Base-by-base conservation (phyloP, 2,329 filamentous ascomycete genomes). In the Lojkania enalia region DNA sequence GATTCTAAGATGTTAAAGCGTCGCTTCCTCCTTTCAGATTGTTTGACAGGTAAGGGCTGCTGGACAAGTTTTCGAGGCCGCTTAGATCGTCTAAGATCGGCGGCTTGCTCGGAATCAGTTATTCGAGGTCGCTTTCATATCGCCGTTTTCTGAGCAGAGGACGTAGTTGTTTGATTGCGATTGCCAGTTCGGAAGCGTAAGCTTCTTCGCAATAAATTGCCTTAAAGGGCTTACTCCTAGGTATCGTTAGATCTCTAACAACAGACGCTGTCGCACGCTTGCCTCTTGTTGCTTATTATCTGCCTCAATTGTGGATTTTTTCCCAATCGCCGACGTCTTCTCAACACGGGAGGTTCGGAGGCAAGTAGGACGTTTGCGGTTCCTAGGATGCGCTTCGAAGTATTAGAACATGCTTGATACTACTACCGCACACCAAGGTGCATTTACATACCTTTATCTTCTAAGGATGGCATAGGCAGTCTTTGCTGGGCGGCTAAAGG, bases 401-500 rank as follows among this genome's bases (percentile, higher is more conserved):
- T 42, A 33, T 42, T 42, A 42, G 39, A 32, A 42, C 29, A 42
- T 42, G 29, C 39, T 42, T 23, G 16, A 33, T 33, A 27, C 25
- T 27, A 42, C 29, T n/a, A 33, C 19, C 29, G 16, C 16, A 33
- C 32, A 38, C 15, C 32, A 31, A 38, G 20, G 41, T 38, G 32
- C 32, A 44, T 44, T 27, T 38, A 44, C 32, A 44, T 44, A 38
- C 41, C 31, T 38, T 38, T 44, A 36, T 44, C 32, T 15, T 44
- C 31, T 38, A 18, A 44, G 41, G 31, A 38, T 38, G 20, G 41
- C 32, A 44, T 44, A 38, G 32, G 41, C 32, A 44, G 21, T 38
- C 31, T 37, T 30, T 44, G 3, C 39, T 50, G 33, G 44, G 39
- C 39, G 38, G 39, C 44, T 50, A 48, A 39, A 50, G 39, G 38